Base-by-base conservation (phyloP, 257 asterid species). In the Capsicum pubescens region DNA sequence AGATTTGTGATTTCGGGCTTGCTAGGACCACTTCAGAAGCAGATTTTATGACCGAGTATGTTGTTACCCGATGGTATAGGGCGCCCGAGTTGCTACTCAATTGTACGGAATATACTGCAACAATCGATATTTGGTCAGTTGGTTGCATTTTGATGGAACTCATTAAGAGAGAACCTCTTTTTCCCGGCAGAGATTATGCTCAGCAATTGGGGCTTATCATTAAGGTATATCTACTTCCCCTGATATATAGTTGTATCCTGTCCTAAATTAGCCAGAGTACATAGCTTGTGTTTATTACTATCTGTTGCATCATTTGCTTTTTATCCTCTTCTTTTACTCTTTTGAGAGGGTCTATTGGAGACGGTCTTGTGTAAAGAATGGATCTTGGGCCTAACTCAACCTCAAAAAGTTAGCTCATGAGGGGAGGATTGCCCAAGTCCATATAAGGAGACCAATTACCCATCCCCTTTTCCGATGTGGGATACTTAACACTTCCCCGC, bases 121-220 rank as follows among this genome's bases (percentile, higher is more conserved):
- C 94, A 10, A 90, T 92, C 82, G 96, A 92, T 86, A 86, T 92
- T 88, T 92, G 96, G 96, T 91, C 96, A 11, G 96, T 92, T 82
- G 94, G 96, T 69, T 92, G 96, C 88, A 92, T 92, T 80, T 63
- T 92, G 81, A 90, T 89, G 92, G 96, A 92, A 90, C 89, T 92
- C 16, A 52, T 92, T 82, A 89, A 86, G 82, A 86, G 96, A 52
- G 92, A 89, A 82, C 92, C 96, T n/a, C 89, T 92, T 72, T 92
- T 92, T 5, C 91, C 96, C 0, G 96, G 96, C 19, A 92, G 91
- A 88, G 95, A 92, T 82, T 91, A 92, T 70, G 91, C 90, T 80
- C 97, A 91, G 76, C 97, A 92, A 84, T 70, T 92, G 85, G 92
- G 88, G 81, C 92, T 92, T 67, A 92, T 92, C 80, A 90, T 86